These are phyloP conservation scores for Globisporangium paddicum DNA, from an alignment of 352 stramenopile genomes.

Conservation along the genomic window DNA sequence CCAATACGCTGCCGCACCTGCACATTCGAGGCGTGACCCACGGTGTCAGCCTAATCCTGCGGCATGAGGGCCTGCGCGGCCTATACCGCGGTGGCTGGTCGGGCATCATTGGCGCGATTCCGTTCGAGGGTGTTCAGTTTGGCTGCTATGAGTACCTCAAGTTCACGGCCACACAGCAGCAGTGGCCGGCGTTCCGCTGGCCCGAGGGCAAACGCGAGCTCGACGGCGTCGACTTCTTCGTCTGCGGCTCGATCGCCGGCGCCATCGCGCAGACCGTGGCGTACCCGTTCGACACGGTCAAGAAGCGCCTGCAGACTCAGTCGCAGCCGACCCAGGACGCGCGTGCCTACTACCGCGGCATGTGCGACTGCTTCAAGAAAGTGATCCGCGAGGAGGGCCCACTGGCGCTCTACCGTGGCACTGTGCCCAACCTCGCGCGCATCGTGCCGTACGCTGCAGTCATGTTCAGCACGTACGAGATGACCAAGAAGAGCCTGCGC, in stretches of 20 bases:
- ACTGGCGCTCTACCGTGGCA: conserved; percentile 69
- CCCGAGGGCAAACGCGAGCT: conserved; percentile 61
- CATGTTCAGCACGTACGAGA: conserved; percentile 83
- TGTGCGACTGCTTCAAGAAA: conserved; percentile 69
- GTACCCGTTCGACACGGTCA: conserved; percentile 84
- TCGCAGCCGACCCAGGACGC: background rate
- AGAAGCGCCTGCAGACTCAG: conserved; percentile 76
- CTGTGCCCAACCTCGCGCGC: conserved; percentile 69
- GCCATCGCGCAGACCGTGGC: conserved; percentile 76
- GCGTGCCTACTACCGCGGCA: conserved; percentile 52
- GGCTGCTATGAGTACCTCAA: conserved; percentile 83
- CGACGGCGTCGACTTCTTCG: conserved; percentile 70
- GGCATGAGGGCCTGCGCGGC: conserved; percentile 54
- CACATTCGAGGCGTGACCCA: conserved; percentile 59
- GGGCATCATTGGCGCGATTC: conserved; percentile 61
- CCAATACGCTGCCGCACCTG: conserved; percentile 20
- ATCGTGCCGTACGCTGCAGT: conserved; percentile 79
- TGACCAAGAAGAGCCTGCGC: conserved; percentile 64
- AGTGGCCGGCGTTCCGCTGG: conserved; percentile 62
- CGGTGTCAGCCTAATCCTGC: conserved; percentile 51
- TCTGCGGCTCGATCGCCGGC: conserved; percentile 65
- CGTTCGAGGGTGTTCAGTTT: conserved; percentile 83
- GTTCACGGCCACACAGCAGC: conserved; percentile 29
- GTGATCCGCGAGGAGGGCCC: conserved; percentile 68
- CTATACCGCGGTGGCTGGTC: conserved; percentile 73